phyloP scores from a whole-genome alignment of 2,329 filamentous ascomycete genomes.

The Fusarium mangiferae region DNA sequence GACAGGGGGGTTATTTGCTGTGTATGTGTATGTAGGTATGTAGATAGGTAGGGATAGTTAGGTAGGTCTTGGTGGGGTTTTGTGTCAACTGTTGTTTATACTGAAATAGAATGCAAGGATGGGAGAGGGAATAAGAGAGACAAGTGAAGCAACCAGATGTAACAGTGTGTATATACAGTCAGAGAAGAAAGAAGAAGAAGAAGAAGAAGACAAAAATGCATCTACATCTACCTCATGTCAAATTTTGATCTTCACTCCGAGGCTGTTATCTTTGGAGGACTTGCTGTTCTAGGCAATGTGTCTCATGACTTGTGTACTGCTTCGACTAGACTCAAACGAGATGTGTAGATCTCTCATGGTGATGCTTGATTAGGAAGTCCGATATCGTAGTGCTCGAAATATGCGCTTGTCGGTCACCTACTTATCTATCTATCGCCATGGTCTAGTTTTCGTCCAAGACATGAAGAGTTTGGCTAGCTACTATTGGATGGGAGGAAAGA shows the following conservation, averaged over 20 bases:
- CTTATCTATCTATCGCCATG: not conserved
- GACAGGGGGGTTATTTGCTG: not conserved
- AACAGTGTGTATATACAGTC: not conserved
- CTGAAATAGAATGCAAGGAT: not conserved
- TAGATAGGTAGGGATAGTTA: too few relatives aligned
- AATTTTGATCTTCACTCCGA: not conserved
- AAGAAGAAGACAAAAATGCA: too few relatives aligned
- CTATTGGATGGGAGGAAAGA: too few relatives aligned
- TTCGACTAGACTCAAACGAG: not conserved
- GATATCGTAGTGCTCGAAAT: not conserved
- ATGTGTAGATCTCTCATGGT: not conserved
- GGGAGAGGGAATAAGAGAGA: not conserved
- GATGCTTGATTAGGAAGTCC: slow-evolving; percentile 12
- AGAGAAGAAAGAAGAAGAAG: not conserved
- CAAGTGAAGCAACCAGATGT: not conserved
- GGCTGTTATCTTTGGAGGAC: not conserved
- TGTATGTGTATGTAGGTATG: not conserved
- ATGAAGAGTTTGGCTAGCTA: not conserved
- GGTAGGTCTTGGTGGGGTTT: not conserved
- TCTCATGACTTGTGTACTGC: slow-evolving; percentile 20
- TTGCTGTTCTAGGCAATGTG: slow-evolving; percentile 11
- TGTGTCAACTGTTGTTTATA: not conserved
- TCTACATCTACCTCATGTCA: not conserved
- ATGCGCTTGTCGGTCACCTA: not conserved
- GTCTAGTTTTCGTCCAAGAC: not conserved